Evolutionary conservation across 1,284 basidiomycete genomes (phyloP).

Genomic region (Pseudozyma sp.): DNA sequence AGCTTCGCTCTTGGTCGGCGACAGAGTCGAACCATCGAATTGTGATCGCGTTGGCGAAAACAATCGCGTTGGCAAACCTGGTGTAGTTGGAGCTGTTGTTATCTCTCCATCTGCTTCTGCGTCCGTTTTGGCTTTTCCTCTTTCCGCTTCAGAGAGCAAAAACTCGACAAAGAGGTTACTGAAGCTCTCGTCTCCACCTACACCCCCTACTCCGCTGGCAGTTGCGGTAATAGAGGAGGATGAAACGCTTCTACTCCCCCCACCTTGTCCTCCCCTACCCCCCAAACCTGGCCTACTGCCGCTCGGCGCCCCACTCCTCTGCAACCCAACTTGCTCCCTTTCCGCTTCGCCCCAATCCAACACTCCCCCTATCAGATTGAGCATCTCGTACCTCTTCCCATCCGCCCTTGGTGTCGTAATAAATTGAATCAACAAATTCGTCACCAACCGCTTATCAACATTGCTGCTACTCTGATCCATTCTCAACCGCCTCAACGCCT

Average conservation of each 20-base stretch:
- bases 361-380: constrained; percentile 86
- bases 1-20: constrained; percentile 12
- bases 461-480: constrained; percentile 86
- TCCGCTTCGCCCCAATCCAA: constrained; percentile 90
- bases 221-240: no score
- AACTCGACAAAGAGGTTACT: constrained; percentile 68
- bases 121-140: constrained; percentile 14
- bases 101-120: not conserved
- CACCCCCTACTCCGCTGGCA: not conserved
- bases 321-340: constrained; percentile 88
- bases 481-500: constrained; percentile 91
- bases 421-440: constrained; percentile 93
- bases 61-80: constrained; percentile 4
- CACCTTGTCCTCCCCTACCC: not conserved
- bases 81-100: constrained; percentile 1
- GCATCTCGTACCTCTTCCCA: constrained; percentile 95
- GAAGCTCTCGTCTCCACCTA: constrained; percentile 58
- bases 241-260: not conserved
- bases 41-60: constrained; percentile 8
- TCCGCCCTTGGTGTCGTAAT: constrained; percentile 89
- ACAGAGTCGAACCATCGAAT: not conserved
- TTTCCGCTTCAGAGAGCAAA: constrained; percentile 62
- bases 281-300: not conserved
- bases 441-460: constrained; percentile 90
- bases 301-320: constrained; percentile 66